A percentile compares a stretch with the other conserved stretches of the same genome.
Conservation (phyloP, 2,329 filamentous ascomycete species). For the Fusarium duplospermum region DNA sequence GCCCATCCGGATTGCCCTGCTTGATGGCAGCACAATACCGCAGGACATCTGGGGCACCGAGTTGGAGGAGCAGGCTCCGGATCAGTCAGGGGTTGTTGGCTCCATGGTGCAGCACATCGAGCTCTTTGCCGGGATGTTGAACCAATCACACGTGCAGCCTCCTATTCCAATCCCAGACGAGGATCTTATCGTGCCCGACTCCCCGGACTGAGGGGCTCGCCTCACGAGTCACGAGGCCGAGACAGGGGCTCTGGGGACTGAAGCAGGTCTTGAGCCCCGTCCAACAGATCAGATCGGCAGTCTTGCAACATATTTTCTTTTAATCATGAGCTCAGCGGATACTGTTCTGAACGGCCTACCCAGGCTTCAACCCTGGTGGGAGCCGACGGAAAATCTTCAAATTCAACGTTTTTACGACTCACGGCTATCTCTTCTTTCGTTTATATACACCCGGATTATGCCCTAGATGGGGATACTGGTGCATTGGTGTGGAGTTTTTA, state of each 20-base stretch:
- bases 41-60: constrained; percentile 68
- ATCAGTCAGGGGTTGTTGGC: constrained; percentile 50
- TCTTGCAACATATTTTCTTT: constrained; percentile 4
- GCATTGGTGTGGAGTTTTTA: constrained; percentile 2
- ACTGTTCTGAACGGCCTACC: background rate
- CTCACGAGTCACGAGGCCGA: background rate
- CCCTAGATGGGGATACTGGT: background rate
- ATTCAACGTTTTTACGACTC: background rate
- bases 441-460: background rate
- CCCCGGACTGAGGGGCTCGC: constrained; percentile 46
- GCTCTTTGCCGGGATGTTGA: constrained; percentile 53
- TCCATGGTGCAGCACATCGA: constrained; percentile 56
- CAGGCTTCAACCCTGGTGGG: background rate
- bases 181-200: constrained; percentile 46
- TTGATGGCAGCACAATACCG: constrained; percentile 65
- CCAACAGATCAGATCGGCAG: background rate
- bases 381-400: background rate
- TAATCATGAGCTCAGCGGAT: background rate
- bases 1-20: constrained; percentile 69
- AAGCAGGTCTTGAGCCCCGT: constrained; percentile 32
- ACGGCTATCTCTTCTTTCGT: background rate
- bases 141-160: constrained; percentile 45
- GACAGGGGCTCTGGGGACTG: constrained; percentile 5
- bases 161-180: constrained; percentile 48
- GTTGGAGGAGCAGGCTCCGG: constrained; percentile 55